phyloP scores from a whole-genome alignment of 371 early-diverging fungal genomes.

The Sporodiniella umbellata region DNA sequence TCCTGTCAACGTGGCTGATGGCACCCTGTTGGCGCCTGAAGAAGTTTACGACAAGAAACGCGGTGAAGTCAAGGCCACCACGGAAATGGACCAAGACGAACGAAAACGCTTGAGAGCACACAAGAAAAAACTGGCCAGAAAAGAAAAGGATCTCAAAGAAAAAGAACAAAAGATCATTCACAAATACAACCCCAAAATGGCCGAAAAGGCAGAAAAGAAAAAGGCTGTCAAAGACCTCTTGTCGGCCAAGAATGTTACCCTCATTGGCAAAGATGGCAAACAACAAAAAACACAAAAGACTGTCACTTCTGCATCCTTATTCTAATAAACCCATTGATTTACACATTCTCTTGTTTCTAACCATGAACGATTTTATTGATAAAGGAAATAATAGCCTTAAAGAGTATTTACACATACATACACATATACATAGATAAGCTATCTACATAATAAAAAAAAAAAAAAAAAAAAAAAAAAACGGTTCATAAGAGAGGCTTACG shows the following conservation, averaged over 20 bases:
- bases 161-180: constrained; percentile 48
- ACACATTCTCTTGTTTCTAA: constrained; percentile 4
- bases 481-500: not conserved
- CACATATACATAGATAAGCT: not conserved
- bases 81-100: constrained; percentile 74
- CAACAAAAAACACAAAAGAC: constrained; percentile 25
- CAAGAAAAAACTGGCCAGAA: constrained; percentile 65
- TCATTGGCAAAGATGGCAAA: constrained; percentile 62
- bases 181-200: constrained; percentile 49
- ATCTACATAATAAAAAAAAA: not conserved
- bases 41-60: constrained; percentile 82
- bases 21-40: constrained; percentile 83
- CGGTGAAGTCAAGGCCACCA: constrained; percentile 58
- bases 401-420: not conserved
- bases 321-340: constrained; percentile 7
- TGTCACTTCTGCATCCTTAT: constrained; percentile 29
- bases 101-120: constrained; percentile 64
- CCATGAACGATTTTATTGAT: not conserved
- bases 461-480: not conserved
- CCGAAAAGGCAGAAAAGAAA: constrained; percentile 55
- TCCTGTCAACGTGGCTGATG: constrained; percentile 84
- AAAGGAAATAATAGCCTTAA: not conserved
- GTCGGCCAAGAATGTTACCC: constrained; percentile 62
- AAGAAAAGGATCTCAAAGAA: constrained; percentile 58
- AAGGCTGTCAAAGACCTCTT: constrained; percentile 71